These are phyloP conservation scores for Marvania coccoides DNA, from an alignment of 139 green algal genomes.

Conservation along the genomic window DNA sequence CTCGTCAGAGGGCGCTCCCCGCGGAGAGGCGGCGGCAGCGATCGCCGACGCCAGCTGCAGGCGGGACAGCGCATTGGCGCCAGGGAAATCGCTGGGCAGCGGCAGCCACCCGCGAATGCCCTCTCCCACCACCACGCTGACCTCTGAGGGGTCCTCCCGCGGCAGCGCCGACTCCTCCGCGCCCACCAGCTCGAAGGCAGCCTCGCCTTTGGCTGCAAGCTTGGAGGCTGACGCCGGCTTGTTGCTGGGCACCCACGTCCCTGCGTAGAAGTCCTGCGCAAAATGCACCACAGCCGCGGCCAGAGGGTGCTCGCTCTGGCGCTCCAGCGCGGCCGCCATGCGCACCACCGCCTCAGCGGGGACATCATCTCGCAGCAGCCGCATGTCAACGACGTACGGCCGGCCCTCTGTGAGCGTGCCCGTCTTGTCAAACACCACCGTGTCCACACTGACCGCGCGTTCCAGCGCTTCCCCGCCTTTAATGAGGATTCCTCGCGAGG, in stretches of 20 bases:
- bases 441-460: constrained; percentile 40
- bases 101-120: constrained; percentile 30
- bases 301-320: constrained; percentile 82
- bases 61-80: not conserved
- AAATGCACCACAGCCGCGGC: constrained; percentile 69
- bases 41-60: not conserved
- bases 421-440: constrained; percentile 93
- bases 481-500: constrained; percentile 84
- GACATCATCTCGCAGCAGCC: not conserved
- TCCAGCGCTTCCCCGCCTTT: constrained; percentile 83
- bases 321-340: constrained; percentile 73
- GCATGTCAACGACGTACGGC: constrained; percentile 47
- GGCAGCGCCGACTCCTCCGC: constrained; percentile 2
- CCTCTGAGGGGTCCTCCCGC: not conserved
- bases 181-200: not conserved
- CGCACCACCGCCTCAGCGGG: constrained; percentile 37
- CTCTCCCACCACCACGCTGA: constrained; percentile 17
- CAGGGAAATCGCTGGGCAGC: not conserved
- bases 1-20: not conserved
- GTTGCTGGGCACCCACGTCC: not conserved
- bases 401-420: constrained; percentile 85
- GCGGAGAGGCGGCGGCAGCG: constrained; percentile 10
- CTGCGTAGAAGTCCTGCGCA: constrained; percentile 1
- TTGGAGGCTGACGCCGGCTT: not conserved
- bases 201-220: not conserved